These are phyloP conservation scores for Diaporthe humulicola DNA, from an alignment of 2,329 filamentous ascomycete genomes.

Conservation along the genomic window DNA sequence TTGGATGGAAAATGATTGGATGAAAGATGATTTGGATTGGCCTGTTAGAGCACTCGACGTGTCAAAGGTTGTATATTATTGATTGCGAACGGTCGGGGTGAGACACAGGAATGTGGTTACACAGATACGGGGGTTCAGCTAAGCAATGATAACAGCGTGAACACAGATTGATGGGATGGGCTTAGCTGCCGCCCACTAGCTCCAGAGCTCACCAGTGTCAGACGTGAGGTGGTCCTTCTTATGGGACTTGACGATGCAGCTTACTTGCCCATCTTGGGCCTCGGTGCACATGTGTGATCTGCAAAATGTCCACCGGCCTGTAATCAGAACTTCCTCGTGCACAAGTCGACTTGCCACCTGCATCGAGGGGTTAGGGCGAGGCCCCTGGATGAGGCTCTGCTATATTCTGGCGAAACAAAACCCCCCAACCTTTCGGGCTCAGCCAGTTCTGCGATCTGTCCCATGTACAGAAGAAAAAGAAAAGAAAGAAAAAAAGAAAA, in stretches of 20 bases:
- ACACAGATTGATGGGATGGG: not conserved
- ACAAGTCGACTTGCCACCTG: not conserved
- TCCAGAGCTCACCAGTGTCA: not conserved
- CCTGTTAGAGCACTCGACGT: not conserved
- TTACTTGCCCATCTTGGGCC: not conserved
- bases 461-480: not conserved
- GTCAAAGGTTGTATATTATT: not conserved
- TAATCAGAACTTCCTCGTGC: not conserved
- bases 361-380: not conserved
- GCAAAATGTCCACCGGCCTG: too few relatives aligned
- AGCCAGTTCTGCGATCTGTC: slow-evolving; percentile 11
- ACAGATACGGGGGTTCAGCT: not conserved
- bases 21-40: not conserved
- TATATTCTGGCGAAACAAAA: not conserved
- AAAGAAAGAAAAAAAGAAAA: too few relatives aligned
- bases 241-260: not conserved
- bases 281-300: not conserved
- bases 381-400: not conserved
- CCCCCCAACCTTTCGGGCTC: not conserved
- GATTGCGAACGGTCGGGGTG: not conserved
- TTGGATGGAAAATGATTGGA: not conserved
- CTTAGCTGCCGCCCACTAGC: not conserved
- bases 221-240: not conserved
- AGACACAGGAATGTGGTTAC: not conserved
- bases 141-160: not conserved